These are phyloP conservation scores for Entomortierella lignicola DNA, from an alignment of 192 early-diverging fungal species.

Conservation along the genomic window DNA sequence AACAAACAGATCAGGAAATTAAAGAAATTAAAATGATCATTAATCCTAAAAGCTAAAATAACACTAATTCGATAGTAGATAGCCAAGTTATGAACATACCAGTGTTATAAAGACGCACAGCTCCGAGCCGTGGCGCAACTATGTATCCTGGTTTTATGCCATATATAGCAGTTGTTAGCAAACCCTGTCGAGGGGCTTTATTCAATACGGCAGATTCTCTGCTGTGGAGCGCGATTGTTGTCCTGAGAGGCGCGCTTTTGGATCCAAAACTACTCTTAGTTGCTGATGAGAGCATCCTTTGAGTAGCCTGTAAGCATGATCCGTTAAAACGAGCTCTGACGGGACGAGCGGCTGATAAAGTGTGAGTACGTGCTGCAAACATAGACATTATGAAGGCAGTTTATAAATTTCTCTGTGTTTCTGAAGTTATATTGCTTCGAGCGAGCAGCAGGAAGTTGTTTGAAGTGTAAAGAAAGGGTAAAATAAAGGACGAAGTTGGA, in stretches of 20 bases:
- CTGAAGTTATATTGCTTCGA: too few species aligned
- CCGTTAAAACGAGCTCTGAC: slow-evolving; percentile 16
- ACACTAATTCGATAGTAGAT: neutral
- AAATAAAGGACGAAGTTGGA: too few species aligned
- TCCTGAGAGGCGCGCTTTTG: neutral
- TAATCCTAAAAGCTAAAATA: neutral
- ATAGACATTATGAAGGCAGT: too few species aligned
- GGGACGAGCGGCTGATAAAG: neutral
- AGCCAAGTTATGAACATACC: slow-evolving; percentile 1
- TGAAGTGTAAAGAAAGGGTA: too few species aligned
- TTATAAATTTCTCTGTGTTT: too few species aligned
- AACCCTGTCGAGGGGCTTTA: neutral
- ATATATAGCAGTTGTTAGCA: slow-evolving; percentile 3
- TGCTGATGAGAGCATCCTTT: neutral
- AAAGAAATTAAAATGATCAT: neutral
- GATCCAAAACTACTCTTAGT: neutral
- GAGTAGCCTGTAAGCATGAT: slow-evolving; percentile 1
- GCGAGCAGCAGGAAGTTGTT: too few species aligned
- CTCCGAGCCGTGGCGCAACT: slow-evolving; percentile 7
- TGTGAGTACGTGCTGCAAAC: neutral
- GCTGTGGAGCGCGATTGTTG: neutral
- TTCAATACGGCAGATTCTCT: neutral
- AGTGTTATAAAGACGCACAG: slow-evolving; percentile 31
- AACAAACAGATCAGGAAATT: too few species aligned
- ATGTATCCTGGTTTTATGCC: slow-evolving; percentile 1